Evolutionary conservation across 2,329 filamentous ascomycete species (phyloP), one percentile per base, ranked within the genome.

Genomic region (Penicillium verrucosum): DNA sequence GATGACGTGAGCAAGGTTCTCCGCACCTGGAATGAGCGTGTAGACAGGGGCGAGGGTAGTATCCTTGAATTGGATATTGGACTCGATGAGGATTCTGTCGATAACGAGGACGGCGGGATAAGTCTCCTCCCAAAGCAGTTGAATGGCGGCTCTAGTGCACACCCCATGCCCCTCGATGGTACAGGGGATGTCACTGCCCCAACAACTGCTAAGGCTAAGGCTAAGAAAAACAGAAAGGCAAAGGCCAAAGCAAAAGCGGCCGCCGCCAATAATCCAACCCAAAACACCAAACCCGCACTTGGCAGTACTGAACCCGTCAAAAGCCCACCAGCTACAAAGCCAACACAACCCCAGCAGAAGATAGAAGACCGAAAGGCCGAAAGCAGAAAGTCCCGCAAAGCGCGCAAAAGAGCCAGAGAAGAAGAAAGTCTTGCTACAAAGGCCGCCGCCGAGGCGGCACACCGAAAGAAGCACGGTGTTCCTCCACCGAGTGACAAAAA

Each of bases 1-100:
- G 75, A 74, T 46, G 78, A 82, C 61, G 78, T 81, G 23, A 80
- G 79, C 54, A 71, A 73, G 38, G 67, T 74, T 9, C 68, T 79
- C 23, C 68, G 66, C 10, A 55, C 63, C 40, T 78, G 75, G 76
- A 68, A 68, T 37, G 64, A 56, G 27, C 45, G 51, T 3, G 58
- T 59, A 7, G 37, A 37, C 11, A 38, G 49, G 14, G 38, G 54
- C 25, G 30, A 60, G 37, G 34, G 49, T 10, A 64, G 49, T 25
- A 60, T 69, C 38, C 52, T 70, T 16, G 64, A 68, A 27, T 45
- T 70, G 11, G 59, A 66, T 12, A 54, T 68, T 21, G 54, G 52
- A 16, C 6, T 44, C 36, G 0, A 53, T 53, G 44, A 46, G 42
- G 59, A 9, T 4, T 47, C 8, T 38, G 53, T 41, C 5, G 51